Base-by-base conservation (phyloP, 2,329 filamentous ascomycete genomes). In the Apiospora marii region DNA sequence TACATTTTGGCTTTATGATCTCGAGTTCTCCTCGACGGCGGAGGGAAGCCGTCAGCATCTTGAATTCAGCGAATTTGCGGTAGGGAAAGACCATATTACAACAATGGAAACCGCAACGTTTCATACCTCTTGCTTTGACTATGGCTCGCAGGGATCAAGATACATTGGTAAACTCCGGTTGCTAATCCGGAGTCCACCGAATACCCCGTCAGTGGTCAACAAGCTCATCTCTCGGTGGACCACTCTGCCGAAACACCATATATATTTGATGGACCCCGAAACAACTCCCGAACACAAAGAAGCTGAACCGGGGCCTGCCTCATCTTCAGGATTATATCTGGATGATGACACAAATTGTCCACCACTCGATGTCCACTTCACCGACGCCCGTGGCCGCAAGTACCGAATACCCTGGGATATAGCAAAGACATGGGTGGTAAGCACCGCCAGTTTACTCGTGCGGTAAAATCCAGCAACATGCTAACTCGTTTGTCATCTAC, bases 401-500 rank as follows among this genome's bases (percentile, higher is more conserved):
- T 64, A 64, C 10, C 19, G 58, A 10, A n/a, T 64, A 8, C 58
- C 58, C 19, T 64, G 58, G 58, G 58, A 64, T 8, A 34, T 64
- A 19, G 58, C 58, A 10, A 64, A 64, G 19, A 64, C 58, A 41
- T 64, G 58, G 58, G 30, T 64, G 58, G 58, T 64, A 64, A 22
- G 58, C n/a, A 64, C 10, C n/a, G 10, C 2, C 1, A 37, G 1
- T 5, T 6, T 16, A 6, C 24, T 51, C 13, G n/a, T 13, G 6
- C 49, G 1, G 34, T 14, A 19, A 19, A 14, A 34, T 10, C 37
- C 37, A 37, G 3, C 6, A 37, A 37, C 37, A 37, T 37, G 5
- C 37, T 37, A 37, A 37, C 10, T 37, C 6, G 37, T 37, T 37
- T 37, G 37, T 37, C 37, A 37, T 37, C 37, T 37, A 37, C 10